These are phyloP conservation scores for Spencermartinsiella europaea DNA, from an alignment of 805 yeast species.

Conservation along the genomic window DNA sequence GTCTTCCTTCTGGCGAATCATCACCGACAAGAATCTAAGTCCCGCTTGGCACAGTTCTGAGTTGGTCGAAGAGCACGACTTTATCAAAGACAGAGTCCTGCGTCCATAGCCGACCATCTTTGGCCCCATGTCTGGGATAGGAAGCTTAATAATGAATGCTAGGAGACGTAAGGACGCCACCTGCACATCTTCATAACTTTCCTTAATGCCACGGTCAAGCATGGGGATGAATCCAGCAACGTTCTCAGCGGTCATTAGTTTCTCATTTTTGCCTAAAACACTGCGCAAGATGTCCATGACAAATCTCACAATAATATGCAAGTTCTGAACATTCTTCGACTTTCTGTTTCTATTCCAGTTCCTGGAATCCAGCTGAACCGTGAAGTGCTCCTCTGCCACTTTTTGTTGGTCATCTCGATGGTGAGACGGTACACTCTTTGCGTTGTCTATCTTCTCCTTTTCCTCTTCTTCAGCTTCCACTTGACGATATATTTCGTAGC, in stretches of 20 bases:
- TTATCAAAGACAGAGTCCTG: conserved; percentile 46
- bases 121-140: conserved; percentile 49
- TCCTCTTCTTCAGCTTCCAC: conserved; percentile 22
- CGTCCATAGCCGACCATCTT: conserved; percentile 24
- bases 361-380: conserved; percentile 61
- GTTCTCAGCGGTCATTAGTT: conserved; percentile 53
- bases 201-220: conserved; percentile 52
- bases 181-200: conserved; percentile 75
- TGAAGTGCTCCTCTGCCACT: conserved; percentile 58
- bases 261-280: conserved; percentile 59
- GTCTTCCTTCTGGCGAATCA: conserved; percentile 64
- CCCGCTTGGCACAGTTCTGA: conserved; percentile 76
- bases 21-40: conserved; percentile 64
- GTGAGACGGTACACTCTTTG: background rate
- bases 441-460: conserved; percentile 9
- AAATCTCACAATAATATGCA: conserved; percentile 64
- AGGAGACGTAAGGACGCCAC: conserved; percentile 62
- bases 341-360: conserved; percentile 14
- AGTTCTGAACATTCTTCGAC: conserved; percentile 43
- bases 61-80: conserved; percentile 71
- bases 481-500: conserved; percentile 58
- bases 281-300: conserved; percentile 70
- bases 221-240: conserved; percentile 72
- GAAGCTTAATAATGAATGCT: conserved; percentile 53
- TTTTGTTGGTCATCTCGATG: conserved; percentile 22